These are phyloP conservation scores for Tubosaeta sp. DNA, from an alignment of 768 basidiomycete species.

Conservation along the genomic window DNA sequence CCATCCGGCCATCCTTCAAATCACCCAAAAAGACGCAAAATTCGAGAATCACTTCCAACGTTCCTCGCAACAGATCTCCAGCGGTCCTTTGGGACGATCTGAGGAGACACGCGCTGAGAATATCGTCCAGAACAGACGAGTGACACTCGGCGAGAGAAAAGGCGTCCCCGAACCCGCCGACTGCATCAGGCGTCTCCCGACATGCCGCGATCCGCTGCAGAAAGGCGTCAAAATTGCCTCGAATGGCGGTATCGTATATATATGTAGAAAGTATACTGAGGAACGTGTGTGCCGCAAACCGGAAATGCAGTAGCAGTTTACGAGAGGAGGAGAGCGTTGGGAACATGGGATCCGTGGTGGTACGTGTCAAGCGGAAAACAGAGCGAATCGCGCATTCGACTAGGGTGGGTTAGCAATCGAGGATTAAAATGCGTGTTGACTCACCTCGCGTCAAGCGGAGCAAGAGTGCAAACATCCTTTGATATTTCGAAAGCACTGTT, in stretches of 20 bases:
- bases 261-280: conserved; percentile 67
- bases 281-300: conserved; percentile 72
- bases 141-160: conserved; percentile 69
- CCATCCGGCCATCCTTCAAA: conserved; percentile 45
- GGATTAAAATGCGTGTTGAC: conserved; percentile 9
- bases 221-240: conserved; percentile 72
- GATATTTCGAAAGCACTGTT: conserved; percentile 77
- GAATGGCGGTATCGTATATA: conserved; percentile 75
- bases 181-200: conserved; percentile 17
- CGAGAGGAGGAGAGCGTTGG: conserved; percentile 51
- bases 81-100: conserved; percentile 62
- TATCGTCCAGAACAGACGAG: conserved; percentile 64
- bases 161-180: conserved; percentile 54
- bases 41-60: conserved; percentile 63
- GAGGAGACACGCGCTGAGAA: conserved; percentile 74
- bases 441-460: conserved; percentile 80
- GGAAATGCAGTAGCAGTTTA: conserved; percentile 59
- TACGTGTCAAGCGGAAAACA: conserved; percentile 60
- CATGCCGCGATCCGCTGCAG: conserved; percentile 37
- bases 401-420: conserved; percentile 22
- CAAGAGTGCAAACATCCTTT: conserved; percentile 76
- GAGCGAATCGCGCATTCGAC: conserved; percentile 67
- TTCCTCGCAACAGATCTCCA: conserved; percentile 59
- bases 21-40: conserved; percentile 65
- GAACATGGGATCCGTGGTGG: conserved; percentile 45